These are phyloP conservation scores for Myriosclerotinia curreyana DNA, from an alignment of 2,329 filamentous ascomycete genomes.

Conservation along the genomic window DNA sequence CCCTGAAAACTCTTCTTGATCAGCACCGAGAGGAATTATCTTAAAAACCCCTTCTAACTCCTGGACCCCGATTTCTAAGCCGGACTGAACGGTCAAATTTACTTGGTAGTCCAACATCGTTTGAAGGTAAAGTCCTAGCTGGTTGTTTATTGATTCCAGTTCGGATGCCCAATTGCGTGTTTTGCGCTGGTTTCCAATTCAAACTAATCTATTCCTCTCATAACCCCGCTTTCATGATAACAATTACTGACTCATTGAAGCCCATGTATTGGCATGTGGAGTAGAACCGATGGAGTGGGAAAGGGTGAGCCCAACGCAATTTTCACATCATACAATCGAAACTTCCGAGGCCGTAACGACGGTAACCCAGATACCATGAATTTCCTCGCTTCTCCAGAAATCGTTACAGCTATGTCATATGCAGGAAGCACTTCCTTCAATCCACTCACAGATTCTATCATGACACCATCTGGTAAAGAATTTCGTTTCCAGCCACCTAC, in stretches of 20 bases:
- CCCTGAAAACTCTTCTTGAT: not conserved
- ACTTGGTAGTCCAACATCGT: not conserved
- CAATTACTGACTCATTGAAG: not conserved
- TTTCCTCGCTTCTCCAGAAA: slow-evolving; percentile 93
- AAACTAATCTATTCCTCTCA: not conserved
- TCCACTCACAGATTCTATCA: slow-evolving; percentile 81
- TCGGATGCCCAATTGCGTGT: not conserved
- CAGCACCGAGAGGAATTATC: too few species aligned
- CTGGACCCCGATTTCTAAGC: not conserved
- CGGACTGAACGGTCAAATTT: not conserved
- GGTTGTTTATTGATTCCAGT: not conserved
- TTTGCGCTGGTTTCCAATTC: not conserved
- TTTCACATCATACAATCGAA: slow-evolving; percentile 95
- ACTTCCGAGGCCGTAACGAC: slow-evolving; percentile 96
- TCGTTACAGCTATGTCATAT: slow-evolving; percentile 95
- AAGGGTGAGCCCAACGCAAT: slow-evolving; percentile 93
- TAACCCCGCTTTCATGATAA: not conserved
- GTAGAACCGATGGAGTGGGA: slow-evolving; percentile 76
- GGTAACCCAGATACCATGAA: slow-evolving; percentile 98
- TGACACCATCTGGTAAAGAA: slow-evolving; percentile 71
- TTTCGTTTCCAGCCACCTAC: slow-evolving; percentile 84
- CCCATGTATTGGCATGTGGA: slow-evolving; percentile 88
- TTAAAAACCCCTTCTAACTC: too few species aligned
- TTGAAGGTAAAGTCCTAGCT: not conserved
- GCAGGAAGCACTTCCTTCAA: slow-evolving; percentile 93